phyloP scores from a whole-genome alignment of 148 eudicot species.

The Diospyros lotus region DNA sequence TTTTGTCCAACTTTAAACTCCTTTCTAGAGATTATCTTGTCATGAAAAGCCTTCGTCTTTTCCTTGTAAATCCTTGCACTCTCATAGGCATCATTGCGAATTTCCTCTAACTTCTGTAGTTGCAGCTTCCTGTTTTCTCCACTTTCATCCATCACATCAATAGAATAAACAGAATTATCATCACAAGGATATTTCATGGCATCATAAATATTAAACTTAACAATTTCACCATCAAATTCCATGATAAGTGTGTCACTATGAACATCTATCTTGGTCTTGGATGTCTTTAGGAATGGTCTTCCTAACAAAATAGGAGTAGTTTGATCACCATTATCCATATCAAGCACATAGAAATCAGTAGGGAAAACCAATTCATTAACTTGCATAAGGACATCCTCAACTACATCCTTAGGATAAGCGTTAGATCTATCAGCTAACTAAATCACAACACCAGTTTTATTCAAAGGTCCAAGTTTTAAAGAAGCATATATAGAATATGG shows the following conservation, averaged over 20 bases:
- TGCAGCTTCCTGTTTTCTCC: too few species aligned
- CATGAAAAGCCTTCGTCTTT: too few species aligned
- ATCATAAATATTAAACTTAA: constrained; percentile 17
- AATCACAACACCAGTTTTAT: constrained; percentile 10
- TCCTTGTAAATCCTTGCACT: too few species aligned
- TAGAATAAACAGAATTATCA: too few species aligned
- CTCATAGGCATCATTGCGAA: too few species aligned
- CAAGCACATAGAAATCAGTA: constrained; percentile 14
- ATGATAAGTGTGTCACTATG: constrained; percentile 3
- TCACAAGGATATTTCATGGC: too few species aligned
- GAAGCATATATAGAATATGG: neutral
- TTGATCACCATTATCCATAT: neutral
- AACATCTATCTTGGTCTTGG: constrained; percentile 6
- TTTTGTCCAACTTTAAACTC: too few species aligned
- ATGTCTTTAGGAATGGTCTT: neutral
- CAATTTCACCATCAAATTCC: neutral
- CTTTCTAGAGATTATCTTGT: too few species aligned
- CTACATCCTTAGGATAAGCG: constrained; percentile 13
- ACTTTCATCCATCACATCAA: too few species aligned
- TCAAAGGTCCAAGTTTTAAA: neutral
- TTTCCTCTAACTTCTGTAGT: too few species aligned
- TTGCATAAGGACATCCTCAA: constrained; percentile 16
- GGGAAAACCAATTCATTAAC: constrained; percentile 11
- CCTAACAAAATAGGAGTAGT: neutral
- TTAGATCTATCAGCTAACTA: constrained; percentile 19